Percentiles rank a stretch among this genome's conserved stretches.
phyloP scores from a whole-genome alignment of 306 rosid species.

The Hippophae tibetana region DNA sequence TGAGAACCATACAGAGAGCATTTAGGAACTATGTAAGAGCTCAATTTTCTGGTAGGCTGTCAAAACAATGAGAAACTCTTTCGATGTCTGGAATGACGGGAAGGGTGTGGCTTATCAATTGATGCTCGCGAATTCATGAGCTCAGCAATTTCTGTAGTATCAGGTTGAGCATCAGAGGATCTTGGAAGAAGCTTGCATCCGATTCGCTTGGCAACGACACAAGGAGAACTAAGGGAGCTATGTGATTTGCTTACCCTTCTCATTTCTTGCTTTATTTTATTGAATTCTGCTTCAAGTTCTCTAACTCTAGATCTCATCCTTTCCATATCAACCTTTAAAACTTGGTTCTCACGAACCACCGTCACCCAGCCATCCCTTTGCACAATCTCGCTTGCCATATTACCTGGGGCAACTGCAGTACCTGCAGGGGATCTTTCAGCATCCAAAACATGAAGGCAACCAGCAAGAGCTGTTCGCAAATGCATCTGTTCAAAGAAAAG shows the following conservation, averaged over 20 bases:
- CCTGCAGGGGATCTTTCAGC: conserved; percentile 55
- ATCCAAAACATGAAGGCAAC: conserved; percentile 62
- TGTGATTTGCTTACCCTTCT: conserved; percentile 60
- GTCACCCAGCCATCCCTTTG: conserved; percentile 90
- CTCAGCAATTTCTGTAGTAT: conserved; percentile 34
- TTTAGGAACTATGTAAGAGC: conserved; percentile 14
- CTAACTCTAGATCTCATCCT: conserved; percentile 79
- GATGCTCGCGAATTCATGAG: conserved; percentile 52
- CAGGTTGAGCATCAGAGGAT: conserved; percentile 64
- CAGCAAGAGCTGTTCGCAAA: conserved; percentile 69
- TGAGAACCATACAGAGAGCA: conserved; percentile 36
- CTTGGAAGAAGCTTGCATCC: conserved; percentile 77
- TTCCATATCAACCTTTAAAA: conserved; percentile 74
- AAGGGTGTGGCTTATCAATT: conserved; percentile 38
- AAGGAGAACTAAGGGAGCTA: conserved; percentile 59
- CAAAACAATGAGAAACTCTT: conserved; percentile 55
- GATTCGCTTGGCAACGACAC: conserved; percentile 36
- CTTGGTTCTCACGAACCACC: conserved; percentile 75
- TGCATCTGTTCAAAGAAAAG: conserved; percentile 90
- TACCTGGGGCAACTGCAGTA: conserved; percentile 21
- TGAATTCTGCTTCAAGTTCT: conserved; percentile 76
- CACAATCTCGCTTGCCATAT: conserved; percentile 49
- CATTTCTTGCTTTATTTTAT: conserved; percentile 83
- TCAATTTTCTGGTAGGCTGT: conserved; percentile 19
- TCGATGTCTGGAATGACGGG: conserved; percentile 38